These are phyloP conservation scores for Fragaria nilgerrensis DNA, from an alignment of 306 rosid species.

Conservation along the genomic window DNA sequence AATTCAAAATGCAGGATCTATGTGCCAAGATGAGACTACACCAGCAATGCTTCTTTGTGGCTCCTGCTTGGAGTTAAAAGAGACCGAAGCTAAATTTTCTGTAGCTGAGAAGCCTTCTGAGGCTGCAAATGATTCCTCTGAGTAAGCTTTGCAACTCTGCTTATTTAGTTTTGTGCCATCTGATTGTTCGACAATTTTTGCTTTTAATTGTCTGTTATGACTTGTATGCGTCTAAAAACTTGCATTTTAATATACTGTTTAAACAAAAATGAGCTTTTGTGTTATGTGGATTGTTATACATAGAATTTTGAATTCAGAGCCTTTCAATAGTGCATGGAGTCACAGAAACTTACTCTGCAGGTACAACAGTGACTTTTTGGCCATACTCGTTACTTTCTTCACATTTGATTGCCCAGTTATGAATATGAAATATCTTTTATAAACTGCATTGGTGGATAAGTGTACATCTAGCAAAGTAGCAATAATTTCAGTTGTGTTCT, in stretches of 20 bases:
- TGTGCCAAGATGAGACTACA: conserved; percentile 30
- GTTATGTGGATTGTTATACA: background rate
- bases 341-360: background rate
- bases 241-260: background rate
- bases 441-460: background rate
- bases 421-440: background rate
- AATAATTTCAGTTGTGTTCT: background rate
- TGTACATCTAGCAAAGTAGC: background rate
- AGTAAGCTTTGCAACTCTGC: conserved; percentile 15
- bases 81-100: conserved; percentile 27
- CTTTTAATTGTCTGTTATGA: background rate
- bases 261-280: background rate
- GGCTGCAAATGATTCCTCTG: conserved; percentile 12
- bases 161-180: background rate
- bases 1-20: conserved; percentile 32
- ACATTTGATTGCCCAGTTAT: background rate
- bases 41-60: conserved; percentile 55
- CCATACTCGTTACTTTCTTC: background rate
- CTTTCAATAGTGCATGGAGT: background rate
- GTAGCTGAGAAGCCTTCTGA: conserved; percentile 27
- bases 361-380: background rate
- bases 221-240: background rate
- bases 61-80: conserved; percentile 49
- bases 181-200: background rate
- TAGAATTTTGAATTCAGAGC: background rate